Evolutionary conservation across 2,329 filamentous ascomycete species (phyloP).

Genomic region (Pseudopithomyces chartarum): DNA sequence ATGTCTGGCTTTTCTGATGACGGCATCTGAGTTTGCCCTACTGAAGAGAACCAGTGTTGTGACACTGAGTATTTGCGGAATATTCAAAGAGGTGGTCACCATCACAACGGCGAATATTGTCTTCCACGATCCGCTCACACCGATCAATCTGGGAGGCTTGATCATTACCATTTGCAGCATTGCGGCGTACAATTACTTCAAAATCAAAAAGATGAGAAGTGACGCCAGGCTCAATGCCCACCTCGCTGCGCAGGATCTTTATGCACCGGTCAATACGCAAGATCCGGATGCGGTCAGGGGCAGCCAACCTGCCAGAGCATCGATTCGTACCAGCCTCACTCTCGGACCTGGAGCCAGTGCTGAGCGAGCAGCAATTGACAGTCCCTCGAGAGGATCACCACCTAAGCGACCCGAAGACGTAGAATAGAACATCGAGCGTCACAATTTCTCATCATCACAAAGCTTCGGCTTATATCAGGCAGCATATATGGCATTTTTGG

Average conservation of each 20-base stretch:
- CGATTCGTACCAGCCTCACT: constrained; percentile 45
- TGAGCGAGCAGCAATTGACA: constrained; percentile 26
- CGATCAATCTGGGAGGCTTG: constrained; percentile 85
- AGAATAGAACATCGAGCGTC: constrained; percentile 32
- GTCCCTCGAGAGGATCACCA: constrained; percentile 43
- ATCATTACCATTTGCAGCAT: constrained; percentile 90
- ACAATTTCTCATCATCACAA: not conserved
- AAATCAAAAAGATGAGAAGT: constrained; percentile 84
- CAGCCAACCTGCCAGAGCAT: constrained; percentile 25
- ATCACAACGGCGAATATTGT: constrained; percentile 86
- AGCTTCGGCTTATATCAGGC: not conserved
- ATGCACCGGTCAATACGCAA: constrained; percentile 40
- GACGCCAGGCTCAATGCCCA: constrained; percentile 65
- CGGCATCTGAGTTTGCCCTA: constrained; percentile 91
- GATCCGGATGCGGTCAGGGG: constrained; percentile 34
- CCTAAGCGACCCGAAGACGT: constrained; percentile 53
- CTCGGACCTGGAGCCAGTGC: constrained; percentile 34
- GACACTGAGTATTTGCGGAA: constrained; percentile 93
- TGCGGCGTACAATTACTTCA: constrained; percentile 89
- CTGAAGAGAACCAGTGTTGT: constrained; percentile 95
- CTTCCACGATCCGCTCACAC: constrained; percentile 85
- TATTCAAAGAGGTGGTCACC: constrained; percentile 98
- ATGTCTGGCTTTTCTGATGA: constrained; percentile 93
- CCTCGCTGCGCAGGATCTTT: constrained; percentile 44
- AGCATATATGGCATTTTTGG: constrained; percentile 1